Conservation (phyloP, 345 rosid genomes). For the Physaria fendleri region DNA sequence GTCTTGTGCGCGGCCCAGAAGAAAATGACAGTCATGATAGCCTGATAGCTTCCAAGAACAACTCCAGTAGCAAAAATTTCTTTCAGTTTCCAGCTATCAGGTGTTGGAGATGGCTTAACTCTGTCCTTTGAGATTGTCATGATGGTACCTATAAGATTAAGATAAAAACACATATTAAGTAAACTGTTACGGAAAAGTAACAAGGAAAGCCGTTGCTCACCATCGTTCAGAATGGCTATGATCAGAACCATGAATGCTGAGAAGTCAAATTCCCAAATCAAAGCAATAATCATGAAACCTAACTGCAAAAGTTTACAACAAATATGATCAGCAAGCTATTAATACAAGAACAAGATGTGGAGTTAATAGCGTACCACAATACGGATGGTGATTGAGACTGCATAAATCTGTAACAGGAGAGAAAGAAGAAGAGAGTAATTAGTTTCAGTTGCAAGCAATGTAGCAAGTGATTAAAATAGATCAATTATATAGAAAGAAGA, state of each 20-base stretch:
- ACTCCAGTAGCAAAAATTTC: conserved; percentile 89
- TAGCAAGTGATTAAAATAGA: neutral
- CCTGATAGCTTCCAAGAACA: conserved; percentile 75
- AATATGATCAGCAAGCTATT: neutral
- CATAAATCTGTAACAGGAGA: conserved; percentile 57
- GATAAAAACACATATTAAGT: neutral
- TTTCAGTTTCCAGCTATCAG: conserved; percentile 88
- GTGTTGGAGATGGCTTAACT: conserved; percentile 94
- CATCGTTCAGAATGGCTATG: conserved; percentile 89
- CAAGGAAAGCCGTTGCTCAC: conserved; percentile 45
- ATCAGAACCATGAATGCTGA: conserved; percentile 96
- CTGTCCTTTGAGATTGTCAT: conserved; percentile 93
- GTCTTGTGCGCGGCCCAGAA: conserved; percentile 68
- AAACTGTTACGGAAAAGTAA: neutral
- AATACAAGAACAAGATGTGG: neutral
- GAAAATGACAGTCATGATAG: conserved; percentile 83
- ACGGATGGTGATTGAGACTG: conserved; percentile 82
- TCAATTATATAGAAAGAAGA: neutral
- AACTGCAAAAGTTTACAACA: conserved; percentile 28
- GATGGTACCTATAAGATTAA: conserved; percentile 55
- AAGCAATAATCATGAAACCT: conserved; percentile 84
- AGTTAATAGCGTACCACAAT: conserved; percentile 37
- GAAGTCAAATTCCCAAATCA: conserved; percentile 86
- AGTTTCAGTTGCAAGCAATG: neutral
- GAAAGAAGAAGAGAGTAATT: conserved; percentile 15